phyloP scores from a whole-genome alignment of 2,329 filamentous ascomycete species.

The Aspergillus proliferans region DNA sequence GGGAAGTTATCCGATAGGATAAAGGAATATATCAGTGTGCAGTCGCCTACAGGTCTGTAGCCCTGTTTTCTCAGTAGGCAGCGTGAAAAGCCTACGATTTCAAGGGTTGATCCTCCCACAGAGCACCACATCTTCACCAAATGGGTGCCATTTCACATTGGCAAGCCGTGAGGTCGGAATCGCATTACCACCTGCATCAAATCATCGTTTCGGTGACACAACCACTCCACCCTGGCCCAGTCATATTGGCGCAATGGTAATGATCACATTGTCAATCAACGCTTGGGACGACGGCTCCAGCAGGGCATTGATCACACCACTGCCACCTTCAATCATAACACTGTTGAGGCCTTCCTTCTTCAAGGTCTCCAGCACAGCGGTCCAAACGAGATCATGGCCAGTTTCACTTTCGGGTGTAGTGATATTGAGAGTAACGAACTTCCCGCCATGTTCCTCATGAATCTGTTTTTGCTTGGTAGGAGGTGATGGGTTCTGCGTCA shows the following conservation, averaged over 20 bases:
- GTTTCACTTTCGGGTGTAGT: neutral
- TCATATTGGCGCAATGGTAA: slow-evolving; percentile 86
- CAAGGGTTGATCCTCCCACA: slow-evolving; percentile 54
- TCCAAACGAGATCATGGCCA: slow-evolving; percentile 48
- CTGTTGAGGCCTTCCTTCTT: slow-evolving; percentile 56
- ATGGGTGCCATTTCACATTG: slow-evolving; percentile 65
- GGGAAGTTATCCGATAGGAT: too few relatives aligned
- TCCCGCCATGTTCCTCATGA: slow-evolving; percentile 25
- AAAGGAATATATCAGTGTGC: too few relatives aligned
- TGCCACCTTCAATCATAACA: slow-evolving; percentile 89
- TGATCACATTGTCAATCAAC: slow-evolving; percentile 67
- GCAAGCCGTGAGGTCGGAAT: slow-evolving; percentile 54
- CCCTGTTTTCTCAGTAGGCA: too few relatives aligned
- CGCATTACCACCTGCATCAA: slow-evolving; percentile 46
- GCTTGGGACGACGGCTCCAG: slow-evolving; percentile 51
- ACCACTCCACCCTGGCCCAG: slow-evolving; percentile 73
- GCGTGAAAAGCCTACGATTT: neutral
- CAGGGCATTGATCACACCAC: slow-evolving; percentile 70
- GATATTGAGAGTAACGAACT: slow-evolving; percentile 22
- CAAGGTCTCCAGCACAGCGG: slow-evolving; percentile 52
- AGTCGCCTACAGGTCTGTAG: too few relatives aligned
- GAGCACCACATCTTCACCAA: slow-evolving; percentile 74
- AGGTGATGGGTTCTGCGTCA: slow-evolving; percentile 36
- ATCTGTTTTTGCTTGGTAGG: slow-evolving; percentile 11
- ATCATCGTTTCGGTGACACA: slow-evolving; percentile 60